Base-by-base conservation (phyloP, 257 asterid genomes). In the Linaria vulgaris region DNA sequence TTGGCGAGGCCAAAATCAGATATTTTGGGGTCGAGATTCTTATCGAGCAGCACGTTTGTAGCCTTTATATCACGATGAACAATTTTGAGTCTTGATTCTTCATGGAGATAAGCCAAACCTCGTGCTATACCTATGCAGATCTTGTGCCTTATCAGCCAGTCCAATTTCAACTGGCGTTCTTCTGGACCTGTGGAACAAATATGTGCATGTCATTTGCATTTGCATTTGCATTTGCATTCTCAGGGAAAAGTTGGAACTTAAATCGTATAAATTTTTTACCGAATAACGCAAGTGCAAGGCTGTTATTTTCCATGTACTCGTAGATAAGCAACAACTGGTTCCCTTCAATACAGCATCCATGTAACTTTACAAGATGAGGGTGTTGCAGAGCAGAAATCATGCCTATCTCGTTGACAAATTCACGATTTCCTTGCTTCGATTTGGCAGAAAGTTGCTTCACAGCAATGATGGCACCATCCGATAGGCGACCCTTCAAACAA, bases 51-150 rank as follows among this genome's bases (percentile, higher is more conserved):
- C 66, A 82, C 83, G 24, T 82, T 82, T 1, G 85, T 79, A 31
- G 88, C 88, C 72, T 82, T 79, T 54, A 82, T 82, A 63, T 82
- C 88, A 45, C 88, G 80, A 54, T 82, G 88, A 19, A 82, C 85
- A 30, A 82, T 79, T 46, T 82, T 82, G 25, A 82, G 66, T 43
- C 85, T 70, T 4, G 88, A 82, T 55, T 79, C 88, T 54, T 82
- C 88, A 12, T 82, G 88, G 20, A 82, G 88, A 66, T 82, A 82
- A 56, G 80, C 81, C 75, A 82, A 68, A 10, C 88, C 88, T 72
- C 82, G 67, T 37, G 88, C 88, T 67, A 82, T 82, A 23, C 85
- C 88, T 6, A 82, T 54, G 60, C 80, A 69, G 48, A 82, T 82
- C 61, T 70, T 82, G 70, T 69, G 83, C 76, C 88, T 82, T 1